Evolutionary conservation across 108 stramenopile species (phyloP).

Genomic region (Cyclostephanos tholiformis): DNA sequence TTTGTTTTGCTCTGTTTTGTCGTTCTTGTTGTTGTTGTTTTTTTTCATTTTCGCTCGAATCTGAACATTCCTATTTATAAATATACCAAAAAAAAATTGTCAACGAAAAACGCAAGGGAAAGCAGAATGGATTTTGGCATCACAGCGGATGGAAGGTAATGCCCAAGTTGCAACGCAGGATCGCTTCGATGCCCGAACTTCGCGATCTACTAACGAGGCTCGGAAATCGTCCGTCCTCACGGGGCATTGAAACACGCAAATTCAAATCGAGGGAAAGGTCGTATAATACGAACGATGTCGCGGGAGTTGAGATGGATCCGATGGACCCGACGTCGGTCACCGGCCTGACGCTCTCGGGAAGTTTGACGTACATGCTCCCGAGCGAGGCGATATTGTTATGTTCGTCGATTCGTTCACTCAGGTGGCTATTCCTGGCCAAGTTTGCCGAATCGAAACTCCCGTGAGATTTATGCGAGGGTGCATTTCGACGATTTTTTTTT

Average conservation of each 20-base stretch:
- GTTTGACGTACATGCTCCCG: conserved; percentile 73
- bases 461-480: too few relatives aligned
- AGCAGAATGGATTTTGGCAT: conserved; percentile 73
- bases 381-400: conserved; percentile 71
- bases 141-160: conserved; percentile 68
- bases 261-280: conserved; percentile 59
- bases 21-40: too few relatives aligned
- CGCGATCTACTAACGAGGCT: conserved; percentile 47
- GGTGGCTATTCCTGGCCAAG: conserved; percentile 73
- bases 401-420: conserved; percentile 42
- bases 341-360: conserved; percentile 60
- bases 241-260: conserved; percentile 50
- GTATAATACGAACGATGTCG: conserved; percentile 44
- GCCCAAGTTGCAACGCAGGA: conserved; percentile 53
- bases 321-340: conserved; percentile 57
- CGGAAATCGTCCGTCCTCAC: conserved; percentile 63
- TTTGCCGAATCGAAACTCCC: conserved; percentile 67
- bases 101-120: too few relatives aligned
- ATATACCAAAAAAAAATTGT: too few relatives aligned
- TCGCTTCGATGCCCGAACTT: conserved; percentile 64
- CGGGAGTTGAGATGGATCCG: conserved; percentile 66
- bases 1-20: too few relatives aligned
- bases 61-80: too few relatives aligned
- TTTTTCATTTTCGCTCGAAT: too few relatives aligned
- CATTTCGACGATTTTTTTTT: too few relatives aligned